Conservation (phyloP, 192 early-diverging fungal genomes). For the Backusella sp. region DNA sequence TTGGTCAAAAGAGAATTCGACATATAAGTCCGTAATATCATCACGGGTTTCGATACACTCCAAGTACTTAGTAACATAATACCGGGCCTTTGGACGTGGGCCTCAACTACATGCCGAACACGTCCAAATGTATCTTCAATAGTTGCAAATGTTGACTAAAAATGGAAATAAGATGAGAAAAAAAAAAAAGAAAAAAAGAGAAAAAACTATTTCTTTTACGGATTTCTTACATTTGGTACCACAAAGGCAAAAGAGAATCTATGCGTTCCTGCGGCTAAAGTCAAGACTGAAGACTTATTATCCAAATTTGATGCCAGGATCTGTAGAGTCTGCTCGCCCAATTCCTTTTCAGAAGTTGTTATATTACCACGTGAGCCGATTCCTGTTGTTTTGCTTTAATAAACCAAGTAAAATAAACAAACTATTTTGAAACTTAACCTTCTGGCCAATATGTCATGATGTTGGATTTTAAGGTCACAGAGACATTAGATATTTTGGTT, state of each 20-base stretch:
- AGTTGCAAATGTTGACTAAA: conserved; percentile 22
- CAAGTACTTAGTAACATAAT: conserved; percentile 17
- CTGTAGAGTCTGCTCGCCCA: conserved; percentile 22
- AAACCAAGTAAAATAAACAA: background rate
- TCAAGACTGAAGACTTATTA: background rate
- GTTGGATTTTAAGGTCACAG: conserved; percentile 15
- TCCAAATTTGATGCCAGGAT: conserved; percentile 11
- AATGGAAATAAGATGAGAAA: background rate
- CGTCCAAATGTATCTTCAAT: conserved; percentile 29
- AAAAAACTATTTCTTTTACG: background rate
- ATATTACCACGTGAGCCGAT: conserved; percentile 32
- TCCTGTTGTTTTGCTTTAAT: conserved; percentile 12
- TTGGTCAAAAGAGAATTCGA: conserved; percentile 26
- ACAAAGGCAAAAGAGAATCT: conserved; percentile 29
- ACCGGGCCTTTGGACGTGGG: conserved; percentile 13
- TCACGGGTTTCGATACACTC: conserved; percentile 15
- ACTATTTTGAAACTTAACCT: conserved; percentile 8
- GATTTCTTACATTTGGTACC: conserved; percentile 20
- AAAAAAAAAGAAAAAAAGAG: conserved; percentile 4
- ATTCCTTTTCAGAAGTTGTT: conserved; percentile 22
- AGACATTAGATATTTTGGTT: conserved; percentile 20
- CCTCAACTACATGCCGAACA: conserved; percentile 23
- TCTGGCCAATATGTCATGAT: conserved; percentile 28
- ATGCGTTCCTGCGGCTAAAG: conserved; percentile 17
- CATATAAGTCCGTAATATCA: conserved; percentile 23